phyloP scores from a whole-genome alignment of 2,329 filamentous ascomycete species.

The Phyllosticta citriasiana region DNA sequence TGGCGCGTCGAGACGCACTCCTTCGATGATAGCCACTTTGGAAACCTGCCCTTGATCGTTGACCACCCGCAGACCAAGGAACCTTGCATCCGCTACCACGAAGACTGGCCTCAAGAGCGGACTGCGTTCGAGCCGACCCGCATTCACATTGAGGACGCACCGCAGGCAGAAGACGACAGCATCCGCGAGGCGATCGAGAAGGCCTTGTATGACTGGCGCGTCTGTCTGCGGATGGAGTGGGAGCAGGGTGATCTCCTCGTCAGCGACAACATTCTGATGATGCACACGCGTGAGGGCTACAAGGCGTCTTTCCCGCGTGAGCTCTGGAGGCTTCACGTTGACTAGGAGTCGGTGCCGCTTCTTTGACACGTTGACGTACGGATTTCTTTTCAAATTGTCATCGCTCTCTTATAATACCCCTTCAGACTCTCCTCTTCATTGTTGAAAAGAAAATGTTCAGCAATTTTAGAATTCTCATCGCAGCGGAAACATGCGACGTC shows the following conservation, averaged over 20 bases:
- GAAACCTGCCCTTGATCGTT: constrained; percentile 35
- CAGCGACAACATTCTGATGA: constrained; percentile 41
- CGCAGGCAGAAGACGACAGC: not conserved
- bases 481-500: too few relatives aligned
- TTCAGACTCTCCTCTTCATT: not conserved
- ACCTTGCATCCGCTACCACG: constrained; percentile 45
- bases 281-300: constrained; percentile 33
- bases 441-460: not conserved
- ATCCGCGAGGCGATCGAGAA: constrained; percentile 26
- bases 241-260: constrained; percentile 46
- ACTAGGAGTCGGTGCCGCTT: not conserved
- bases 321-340: constrained; percentile 10
- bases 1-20: constrained; percentile 42
- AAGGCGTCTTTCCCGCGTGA: not conserved
- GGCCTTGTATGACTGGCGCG: constrained; percentile 40
- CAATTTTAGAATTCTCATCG: too few relatives aligned
- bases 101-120: constrained; percentile 44
- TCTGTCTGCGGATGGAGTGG: constrained; percentile 43
- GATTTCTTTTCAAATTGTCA: not conserved
- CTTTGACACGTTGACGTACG: not conserved
- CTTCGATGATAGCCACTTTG: constrained; percentile 37
- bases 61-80: constrained; percentile 36
- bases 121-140: constrained; percentile 39
- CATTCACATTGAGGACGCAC: not conserved
- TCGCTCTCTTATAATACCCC: not conserved